A percentile compares a stretch with the other conserved stretches of the same genome.
Evolutionary conservation across 2,329 filamentous ascomycete species (phyloP).

Genomic region (Calcarisporium arbuscula): DNA sequence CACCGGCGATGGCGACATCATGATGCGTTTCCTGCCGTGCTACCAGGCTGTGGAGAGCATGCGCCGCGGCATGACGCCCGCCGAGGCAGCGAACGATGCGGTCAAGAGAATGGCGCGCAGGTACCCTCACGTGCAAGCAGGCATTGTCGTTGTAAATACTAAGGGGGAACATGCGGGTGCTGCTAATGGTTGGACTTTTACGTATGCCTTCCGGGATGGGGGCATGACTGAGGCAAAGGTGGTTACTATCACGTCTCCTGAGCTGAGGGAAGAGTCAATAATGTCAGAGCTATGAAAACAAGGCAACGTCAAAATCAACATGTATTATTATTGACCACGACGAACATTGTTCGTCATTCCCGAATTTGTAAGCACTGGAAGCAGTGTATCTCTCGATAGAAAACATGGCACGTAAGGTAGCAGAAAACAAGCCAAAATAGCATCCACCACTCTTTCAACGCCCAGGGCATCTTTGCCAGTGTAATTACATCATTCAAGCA

Average conservation of each 20-base stretch:
- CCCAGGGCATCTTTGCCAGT: no score
- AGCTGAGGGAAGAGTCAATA: not conserved
- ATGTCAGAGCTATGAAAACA: not conserved
- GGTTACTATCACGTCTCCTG: constrained; percentile 27
- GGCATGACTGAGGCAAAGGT: constrained; percentile 39
- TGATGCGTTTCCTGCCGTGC: constrained; percentile 52
- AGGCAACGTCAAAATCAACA: no score
- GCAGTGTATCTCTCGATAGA: no score
- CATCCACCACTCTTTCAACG: no score
- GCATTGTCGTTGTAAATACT: constrained; percentile 44
- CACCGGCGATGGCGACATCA: constrained; percentile 50
- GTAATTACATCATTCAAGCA: no score
- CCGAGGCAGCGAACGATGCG: constrained; percentile 43
- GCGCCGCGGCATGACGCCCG: constrained; percentile 40
- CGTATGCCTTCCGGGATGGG: constrained; percentile 43
- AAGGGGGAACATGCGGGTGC: constrained; percentile 44
- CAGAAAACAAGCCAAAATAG: no score
- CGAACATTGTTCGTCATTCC: no score
- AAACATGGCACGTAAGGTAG: no score
- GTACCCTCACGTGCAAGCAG: constrained; percentile 39
- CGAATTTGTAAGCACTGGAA: no score
- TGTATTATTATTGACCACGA: no score
- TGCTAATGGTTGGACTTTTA: constrained; percentile 48
- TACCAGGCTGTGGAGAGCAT: constrained; percentile 52
- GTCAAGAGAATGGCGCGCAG: constrained; percentile 41